Percentiles rank a stretch among this genome's conserved stretches.
Conservation (phyloP, 306 rosid species). For the Phaseolus lunatus region DNA sequence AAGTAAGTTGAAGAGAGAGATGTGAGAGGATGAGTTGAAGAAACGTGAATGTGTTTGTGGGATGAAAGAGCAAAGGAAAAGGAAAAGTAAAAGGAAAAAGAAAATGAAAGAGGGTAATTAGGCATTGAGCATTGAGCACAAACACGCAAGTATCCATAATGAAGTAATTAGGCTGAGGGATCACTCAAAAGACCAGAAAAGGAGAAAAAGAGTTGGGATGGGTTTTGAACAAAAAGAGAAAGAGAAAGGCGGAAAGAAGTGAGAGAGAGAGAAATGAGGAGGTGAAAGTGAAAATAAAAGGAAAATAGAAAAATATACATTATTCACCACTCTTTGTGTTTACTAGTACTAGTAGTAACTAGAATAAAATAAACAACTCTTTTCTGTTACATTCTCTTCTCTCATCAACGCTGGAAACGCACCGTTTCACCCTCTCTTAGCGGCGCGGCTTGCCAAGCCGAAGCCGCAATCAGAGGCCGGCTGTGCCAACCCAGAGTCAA, state of each 20-base stretch:
- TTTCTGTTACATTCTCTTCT: neutral
- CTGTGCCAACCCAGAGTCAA: slow-evolving; percentile 93
- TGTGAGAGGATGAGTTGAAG: too few species aligned
- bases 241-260: too few species aligned
- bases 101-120: too few species aligned
- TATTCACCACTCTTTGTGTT: neutral
- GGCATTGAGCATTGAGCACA: neutral
- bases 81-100: too few species aligned
- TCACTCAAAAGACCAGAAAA: neutral
- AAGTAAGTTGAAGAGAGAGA: too few species aligned
- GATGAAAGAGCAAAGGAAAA: too few species aligned
- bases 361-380: neutral
- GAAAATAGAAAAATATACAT: neutral
- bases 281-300: neutral
- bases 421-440: neutral
- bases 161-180: neutral
- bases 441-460: neutral
- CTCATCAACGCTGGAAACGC: neutral
- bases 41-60: too few species aligned
- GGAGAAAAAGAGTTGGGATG: neutral
- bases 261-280: neutral
- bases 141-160: neutral
- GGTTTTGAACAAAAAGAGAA: neutral
- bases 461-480: slow-evolving; percentile 42
- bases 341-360: neutral